Conservation (phyloP, 805 yeast species). For the Starmera dryadoides region DNA sequence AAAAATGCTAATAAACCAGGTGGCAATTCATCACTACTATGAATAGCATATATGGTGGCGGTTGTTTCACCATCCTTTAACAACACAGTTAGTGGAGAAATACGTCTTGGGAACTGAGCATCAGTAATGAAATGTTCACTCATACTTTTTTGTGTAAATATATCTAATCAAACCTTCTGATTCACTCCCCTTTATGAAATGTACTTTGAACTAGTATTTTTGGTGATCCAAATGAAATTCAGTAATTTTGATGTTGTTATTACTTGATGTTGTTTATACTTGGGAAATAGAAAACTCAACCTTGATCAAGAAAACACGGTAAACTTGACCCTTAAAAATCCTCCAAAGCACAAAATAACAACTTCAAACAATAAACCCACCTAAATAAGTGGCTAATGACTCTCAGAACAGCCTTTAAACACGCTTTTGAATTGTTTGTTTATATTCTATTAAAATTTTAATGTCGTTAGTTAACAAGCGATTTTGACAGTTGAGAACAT, state of each 20-base stretch:
- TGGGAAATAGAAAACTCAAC: no score
- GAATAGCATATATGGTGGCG: conserved; percentile 87
- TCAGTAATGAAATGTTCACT: conserved; percentile 3
- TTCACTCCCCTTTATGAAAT: no score
- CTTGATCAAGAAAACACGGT: no score
- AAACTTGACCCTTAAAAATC: no score
- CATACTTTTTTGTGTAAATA: not conserved
- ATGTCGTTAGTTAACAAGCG: not conserved
- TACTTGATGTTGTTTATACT: no score
- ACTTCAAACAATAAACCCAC: not conserved
- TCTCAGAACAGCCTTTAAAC: not conserved
- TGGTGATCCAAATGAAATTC: no score
- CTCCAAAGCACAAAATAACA: no score
- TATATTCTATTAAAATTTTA: no score
- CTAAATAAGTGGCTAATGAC: not conserved
- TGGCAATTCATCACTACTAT: conserved; percentile 62
- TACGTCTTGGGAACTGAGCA: conserved; percentile 18
- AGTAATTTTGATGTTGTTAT: no score
- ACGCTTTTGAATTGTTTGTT: not conserved
- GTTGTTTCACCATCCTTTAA: conserved; percentile 85
- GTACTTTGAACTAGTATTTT: no score
- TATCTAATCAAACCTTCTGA: no score
- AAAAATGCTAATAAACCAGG: conserved; percentile 71
- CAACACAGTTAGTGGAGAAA: conserved; percentile 65
- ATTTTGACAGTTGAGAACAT: not conserved